Evolutionary conservation across 768 basidiomycete genomes (phyloP), one percentile per base, ranked within the genome.

Genomic region (Lactarius tabidus): DNA sequence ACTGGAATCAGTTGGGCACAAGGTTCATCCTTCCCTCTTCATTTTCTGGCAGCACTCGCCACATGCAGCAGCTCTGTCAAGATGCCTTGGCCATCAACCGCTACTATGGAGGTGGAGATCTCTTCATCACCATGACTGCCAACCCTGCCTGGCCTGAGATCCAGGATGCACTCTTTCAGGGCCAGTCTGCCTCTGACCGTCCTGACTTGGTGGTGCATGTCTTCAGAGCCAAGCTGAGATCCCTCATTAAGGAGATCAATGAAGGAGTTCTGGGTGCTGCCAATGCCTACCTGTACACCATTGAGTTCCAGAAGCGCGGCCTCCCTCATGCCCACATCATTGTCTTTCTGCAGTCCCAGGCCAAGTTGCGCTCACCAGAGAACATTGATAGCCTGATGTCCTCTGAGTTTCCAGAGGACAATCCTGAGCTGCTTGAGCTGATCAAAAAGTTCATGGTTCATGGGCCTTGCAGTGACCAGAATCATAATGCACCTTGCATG

Each of bases 221-320:
- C 1, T 84, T 87, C 67, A 52, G 78, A 18, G 45, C 72, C 53
- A 84, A 84, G 70, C 75, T 75, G n/a, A n/a, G n/a, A n/a, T 77
- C 72, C 6, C 29, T 74, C 12, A 36, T 74, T 0, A 39, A 77
- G 2, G 72, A 75, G 26, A 76, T 85, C 51, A 71, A 73, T 15
- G 29, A 77, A 45, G 77, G 77, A 9, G 72, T 81, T 45, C 78
- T 83, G 74, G 84, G 84, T 0, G 10, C 63, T 0, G 63, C 73
- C 7, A 77, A 77, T 38, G 84, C 79, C 5, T 72, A 76, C 62
- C 78, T 85, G 0, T 82, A 83, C 62, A 79, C 78, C 12, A 83
- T 84, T 58, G 82, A 87, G 65, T 86, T 84, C 69, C 84, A 86
- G 69, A 86, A 85, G 64, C 70, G 80, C 0, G 81, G 82, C 0